Base-by-base conservation (phyloP, 169 alveolate genomes). In the Cryptosporidium muris region DNA sequence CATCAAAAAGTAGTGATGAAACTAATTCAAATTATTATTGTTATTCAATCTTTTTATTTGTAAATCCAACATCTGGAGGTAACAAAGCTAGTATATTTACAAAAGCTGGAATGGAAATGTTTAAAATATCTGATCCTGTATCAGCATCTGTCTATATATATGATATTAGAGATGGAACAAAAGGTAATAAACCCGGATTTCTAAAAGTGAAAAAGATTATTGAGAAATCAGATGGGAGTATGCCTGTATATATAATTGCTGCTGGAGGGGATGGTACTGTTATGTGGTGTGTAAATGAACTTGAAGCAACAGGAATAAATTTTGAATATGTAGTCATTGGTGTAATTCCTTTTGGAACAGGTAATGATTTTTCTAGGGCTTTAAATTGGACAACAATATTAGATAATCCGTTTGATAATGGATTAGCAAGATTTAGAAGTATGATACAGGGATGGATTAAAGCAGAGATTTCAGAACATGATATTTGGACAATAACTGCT, bases 231-330 rank as follows among this genome's bases (percentile, higher is more conserved):
- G 51, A 68, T 16, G 38, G 42, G 25, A 51, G 62, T 12, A 65
- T 65, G n/a, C 81, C 74, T 38, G 16, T 80, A 4, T 82, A 68
- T 51, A 94, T 91, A 8, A 90, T 96, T n/a, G 96, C 93, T 16
- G 97, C 97, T 14, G 99, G 99, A 9, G 99, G 99, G 7, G 99
- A 96, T 88, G 99, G 99, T n/a, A 95, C 97, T 4, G 93, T 95
- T 11, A 92, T 95, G 91, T 95, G 98, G 98, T 91, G 94, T 45
- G 81, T 95, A 3, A 82, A 89, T 58, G 98, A 94, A 89, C 82
- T 95, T 81, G 92, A 91, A 16, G 88, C 74, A 16, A 92, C 93
- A 65, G 80, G 82, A n/a, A 90, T 95, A 38, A 91, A 94, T 58
- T 66, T 90, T 38, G 82, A 89, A 16, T 54, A 65, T 37, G 64